phyloP scores from a whole-genome alignment of 2,329 filamentous ascomycete genomes.

The Coniochaeta prunicola region DNA sequence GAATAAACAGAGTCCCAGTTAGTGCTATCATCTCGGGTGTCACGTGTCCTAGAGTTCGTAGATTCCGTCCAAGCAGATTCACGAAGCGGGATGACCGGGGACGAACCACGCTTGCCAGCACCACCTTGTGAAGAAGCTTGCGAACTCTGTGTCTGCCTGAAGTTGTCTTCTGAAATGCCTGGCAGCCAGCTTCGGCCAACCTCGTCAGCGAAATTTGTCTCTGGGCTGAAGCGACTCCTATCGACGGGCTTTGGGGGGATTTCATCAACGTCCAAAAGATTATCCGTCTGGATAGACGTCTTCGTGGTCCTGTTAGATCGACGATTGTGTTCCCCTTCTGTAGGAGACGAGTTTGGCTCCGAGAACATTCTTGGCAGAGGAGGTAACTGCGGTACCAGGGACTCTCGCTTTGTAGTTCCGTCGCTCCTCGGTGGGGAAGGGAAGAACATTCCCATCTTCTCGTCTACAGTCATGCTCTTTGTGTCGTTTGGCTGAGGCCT shows the following conservation, averaged over 20 bases:
- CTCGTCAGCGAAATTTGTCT: slow-evolving; percentile 24
- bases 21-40: slow-evolving; percentile 31
- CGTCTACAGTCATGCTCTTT: slow-evolving; percentile 51
- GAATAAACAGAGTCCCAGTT: slow-evolving; percentile 46
- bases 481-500: slow-evolving; percentile 43
- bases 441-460: slow-evolving; percentile 48
- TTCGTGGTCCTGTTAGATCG: slow-evolving; percentile 28
- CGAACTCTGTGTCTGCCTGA: slow-evolving; percentile 2
- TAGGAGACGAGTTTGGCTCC: slow-evolving; percentile 13
- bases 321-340: slow-evolving; percentile 14
- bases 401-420: slow-evolving; percentile 21
- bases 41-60: slow-evolving; percentile 23
- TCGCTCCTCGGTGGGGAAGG: slow-evolving; percentile 26
- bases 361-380: slow-evolving; percentile 25
- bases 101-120: slow-evolving; percentile 36
- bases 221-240: slow-evolving; percentile 8
- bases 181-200: slow-evolving; percentile 30
- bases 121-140: slow-evolving; percentile 15
- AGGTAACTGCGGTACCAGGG: slow-evolving; percentile 38
- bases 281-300: slow-evolving; percentile 30
- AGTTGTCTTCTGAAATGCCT: slow-evolving; percentile 16
- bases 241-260: slow-evolving; percentile 10
- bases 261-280: slow-evolving; percentile 30
- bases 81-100: slow-evolving; percentile 38
- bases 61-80: slow-evolving; percentile 25